A percentile compares a stretch with the other conserved stretches of the same genome.
These are phyloP conservation scores for Priceomyces medius DNA, from an alignment of 805 yeast genomes.

Conservation along the genomic window DNA sequence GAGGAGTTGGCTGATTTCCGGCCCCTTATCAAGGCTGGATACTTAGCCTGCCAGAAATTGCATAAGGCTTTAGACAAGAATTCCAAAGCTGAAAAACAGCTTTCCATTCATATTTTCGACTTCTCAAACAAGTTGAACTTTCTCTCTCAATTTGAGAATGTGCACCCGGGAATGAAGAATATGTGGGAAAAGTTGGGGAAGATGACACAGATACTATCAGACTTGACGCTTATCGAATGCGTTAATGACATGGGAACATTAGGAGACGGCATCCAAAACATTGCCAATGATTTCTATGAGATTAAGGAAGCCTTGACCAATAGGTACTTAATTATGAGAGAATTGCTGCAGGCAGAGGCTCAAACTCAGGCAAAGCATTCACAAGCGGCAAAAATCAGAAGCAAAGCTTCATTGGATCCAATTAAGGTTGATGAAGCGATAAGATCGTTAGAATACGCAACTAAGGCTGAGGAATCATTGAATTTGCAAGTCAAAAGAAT, in stretches of 20 bases:
- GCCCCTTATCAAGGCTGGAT: constrained; percentile 78
- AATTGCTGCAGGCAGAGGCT: constrained; percentile 74
- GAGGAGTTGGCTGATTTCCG: constrained; percentile 79
- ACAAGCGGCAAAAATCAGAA: constrained; percentile 68
- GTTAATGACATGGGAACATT: constrained; percentile 70
- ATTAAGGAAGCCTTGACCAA: constrained; percentile 92
- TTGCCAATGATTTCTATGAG: constrained; percentile 74
- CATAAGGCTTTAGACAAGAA: constrained; percentile 51
- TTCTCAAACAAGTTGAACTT: constrained; percentile 40
- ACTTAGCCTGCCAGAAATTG: constrained; percentile 57
- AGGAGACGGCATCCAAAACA: constrained; percentile 68
- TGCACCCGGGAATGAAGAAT: constrained; percentile 67
- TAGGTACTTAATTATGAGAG: constrained; percentile 90
- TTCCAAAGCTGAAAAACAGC: constrained; percentile 56
- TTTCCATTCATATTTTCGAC: constrained; percentile 48
- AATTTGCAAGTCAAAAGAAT: constrained; percentile 78
- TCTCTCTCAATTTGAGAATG: constrained; percentile 41
- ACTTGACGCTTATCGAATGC: constrained; percentile 68
- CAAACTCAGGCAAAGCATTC: constrained; percentile 68
- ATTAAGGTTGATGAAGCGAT: constrained; percentile 89
- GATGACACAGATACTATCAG: constrained; percentile 68
- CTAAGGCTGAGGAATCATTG: constrained; percentile 70
- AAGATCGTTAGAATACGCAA: constrained; percentile 72
- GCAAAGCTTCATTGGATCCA: constrained; percentile 75
- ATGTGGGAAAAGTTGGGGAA: constrained; percentile 80